phyloP scores from a whole-genome alignment of 108 stramenopile species.

The Skeletonema marinoi region DNA sequence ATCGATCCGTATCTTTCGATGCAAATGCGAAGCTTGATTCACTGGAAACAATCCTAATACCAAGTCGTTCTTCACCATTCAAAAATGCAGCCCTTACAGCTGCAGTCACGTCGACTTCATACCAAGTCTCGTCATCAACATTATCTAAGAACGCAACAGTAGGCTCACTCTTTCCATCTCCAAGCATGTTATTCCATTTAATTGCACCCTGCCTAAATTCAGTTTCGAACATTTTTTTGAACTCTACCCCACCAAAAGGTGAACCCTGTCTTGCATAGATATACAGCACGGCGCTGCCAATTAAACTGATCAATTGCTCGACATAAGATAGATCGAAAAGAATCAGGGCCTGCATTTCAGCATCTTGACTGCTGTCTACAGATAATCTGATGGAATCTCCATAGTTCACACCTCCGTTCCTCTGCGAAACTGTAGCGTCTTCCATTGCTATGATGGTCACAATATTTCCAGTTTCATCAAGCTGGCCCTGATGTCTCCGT shows the following conservation, averaged over 20 bases:
- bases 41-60: constrained; percentile 34
- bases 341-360: constrained; percentile 34
- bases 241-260: constrained; percentile 27
- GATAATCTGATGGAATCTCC: constrained; percentile 20
- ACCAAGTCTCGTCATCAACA: constrained; percentile 30
- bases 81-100: constrained; percentile 39
- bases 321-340: constrained; percentile 37
- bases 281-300: constrained; percentile 26
- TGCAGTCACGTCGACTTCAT: constrained; percentile 37
- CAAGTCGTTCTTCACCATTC: constrained; percentile 17
- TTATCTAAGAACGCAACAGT: constrained; percentile 30
- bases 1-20: constrained; percentile 33
- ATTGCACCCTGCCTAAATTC: constrained; percentile 29
- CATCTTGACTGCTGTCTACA: constrained; percentile 14
- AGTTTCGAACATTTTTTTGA: constrained; percentile 32
- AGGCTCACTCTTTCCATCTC: constrained; percentile 35
- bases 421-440: constrained; percentile 28
- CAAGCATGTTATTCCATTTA: constrained; percentile 37
- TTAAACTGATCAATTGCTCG: constrained; percentile 11
- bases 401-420: constrained; percentile 21
- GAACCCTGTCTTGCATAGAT: constrained; percentile 25
- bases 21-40: constrained; percentile 26
- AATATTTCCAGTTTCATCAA: constrained; percentile 25
- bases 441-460: constrained; percentile 22
- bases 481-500: constrained; percentile 10